Evolutionary conservation across 2,329 filamentous ascomycete genomes (phyloP), one percentile per base, ranked within the genome.

Genomic region (Verticillium tricorpus): DNA sequence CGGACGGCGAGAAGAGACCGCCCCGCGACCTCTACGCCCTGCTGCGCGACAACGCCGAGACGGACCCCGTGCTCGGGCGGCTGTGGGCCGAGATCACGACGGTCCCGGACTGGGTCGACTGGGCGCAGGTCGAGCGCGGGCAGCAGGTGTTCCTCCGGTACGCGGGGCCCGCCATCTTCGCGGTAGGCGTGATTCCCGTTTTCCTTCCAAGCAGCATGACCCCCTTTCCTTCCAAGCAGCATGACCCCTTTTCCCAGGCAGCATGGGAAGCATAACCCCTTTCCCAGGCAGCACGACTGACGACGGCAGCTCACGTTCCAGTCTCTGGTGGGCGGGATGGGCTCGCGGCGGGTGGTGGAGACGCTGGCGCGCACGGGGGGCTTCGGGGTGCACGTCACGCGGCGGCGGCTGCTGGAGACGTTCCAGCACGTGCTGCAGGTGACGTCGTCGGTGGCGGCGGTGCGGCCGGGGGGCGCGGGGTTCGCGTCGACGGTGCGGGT

Each of bases 61-160:
- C 79, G 6, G 84, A 93, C 67, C 76, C 82, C 28, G 82, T 84
- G 45, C 75, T 84, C 2, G 68, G 70, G 2, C 68, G 82, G 60
- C 76, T 94, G 9, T 93, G 90, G 90, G 71, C 74, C 0, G 80
- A 92, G 69, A 79, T 90, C 61, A 88, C 86, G 62, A 86, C 82
- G 0, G 74, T 92, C 4, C 91, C 90, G 0, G 78, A 83, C 1
- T 93, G 90, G 89, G 90, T 93, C 2, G 86, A 93, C 70, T 93
- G 89, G 90, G 82, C 83, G 2, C 89, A 92, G 70, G 88, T 94
- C 61, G 79, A 82, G 63, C 80, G 90, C 68, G 91, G 90, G 0
- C 90, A 94, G 71, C 85, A 90, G 67, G 84, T 92, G 0, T 92
- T 93, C 69, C 93, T 91, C 72, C 85, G 90, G 39, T 93, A 93